phyloP scores from a whole-genome alignment of 1,284 basidiomycete species.

The Naganishia liquefaciens region DNA sequence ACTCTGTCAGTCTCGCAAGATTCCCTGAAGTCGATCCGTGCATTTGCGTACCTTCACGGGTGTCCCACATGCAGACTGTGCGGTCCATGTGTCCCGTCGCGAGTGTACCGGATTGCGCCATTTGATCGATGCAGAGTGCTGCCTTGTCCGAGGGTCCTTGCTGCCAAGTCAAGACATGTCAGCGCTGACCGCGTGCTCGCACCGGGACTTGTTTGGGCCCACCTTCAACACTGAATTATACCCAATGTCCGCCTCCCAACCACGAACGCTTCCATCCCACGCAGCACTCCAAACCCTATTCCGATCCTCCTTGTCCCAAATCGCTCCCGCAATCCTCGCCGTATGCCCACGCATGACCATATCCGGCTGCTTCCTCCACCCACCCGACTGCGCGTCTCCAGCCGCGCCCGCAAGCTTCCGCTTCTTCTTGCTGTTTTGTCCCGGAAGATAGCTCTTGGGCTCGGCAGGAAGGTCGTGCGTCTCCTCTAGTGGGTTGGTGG shows the following conservation, averaged over 20 bases:
- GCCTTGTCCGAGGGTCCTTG: slow-evolving; percentile 56
- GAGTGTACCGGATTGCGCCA: slow-evolving; percentile 50
- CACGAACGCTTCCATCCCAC: slow-evolving; percentile 57
- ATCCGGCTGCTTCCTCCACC: slow-evolving; percentile 51
- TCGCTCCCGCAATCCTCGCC: slow-evolving; percentile 48
- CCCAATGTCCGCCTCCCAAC: slow-evolving; percentile 56
- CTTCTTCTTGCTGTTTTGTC: slow-evolving; percentile 62
- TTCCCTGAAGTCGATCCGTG: background rate
- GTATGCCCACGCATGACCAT: slow-evolving; percentile 49
- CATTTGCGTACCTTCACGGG: slow-evolving; percentile 49
- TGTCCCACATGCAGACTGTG: slow-evolving; percentile 58
- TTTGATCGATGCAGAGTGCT: slow-evolving; percentile 55
- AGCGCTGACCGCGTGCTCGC: background rate
- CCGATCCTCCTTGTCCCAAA: slow-evolving; percentile 47
- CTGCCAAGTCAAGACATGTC: slow-evolving; percentile 34
- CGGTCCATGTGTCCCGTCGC: slow-evolving; percentile 58
- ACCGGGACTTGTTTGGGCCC: slow-evolving; percentile 30
- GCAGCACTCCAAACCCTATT: slow-evolving; percentile 50
- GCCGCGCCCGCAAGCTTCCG: slow-evolving; percentile 56
- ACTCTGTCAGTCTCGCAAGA: background rate
- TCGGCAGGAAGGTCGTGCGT: slow-evolving; percentile 52
- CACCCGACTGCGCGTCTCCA: slow-evolving; percentile 43
- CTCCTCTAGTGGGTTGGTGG: slow-evolving; percentile 34
- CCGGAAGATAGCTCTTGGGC: slow-evolving; percentile 49
- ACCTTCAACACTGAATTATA: slow-evolving; percentile 51